Base-by-base conservation (phyloP, 192 early-diverging fungal genomes). In the Backusella psychrophila region DNA sequence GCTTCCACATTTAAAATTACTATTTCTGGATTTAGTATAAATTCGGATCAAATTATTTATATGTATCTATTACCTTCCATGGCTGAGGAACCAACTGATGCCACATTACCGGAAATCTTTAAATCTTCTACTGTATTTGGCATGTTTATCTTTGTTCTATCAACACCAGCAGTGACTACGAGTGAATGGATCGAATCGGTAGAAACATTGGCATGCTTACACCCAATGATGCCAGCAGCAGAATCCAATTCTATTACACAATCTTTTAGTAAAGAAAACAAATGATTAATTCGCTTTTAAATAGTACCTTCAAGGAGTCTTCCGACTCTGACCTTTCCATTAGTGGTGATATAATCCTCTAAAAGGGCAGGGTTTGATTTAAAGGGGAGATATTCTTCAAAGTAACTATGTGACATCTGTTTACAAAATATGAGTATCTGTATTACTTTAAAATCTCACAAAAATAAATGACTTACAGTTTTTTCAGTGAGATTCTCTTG, bases 81-180 rank as follows among this genome's bases (percentile, higher is more conserved):
- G 29, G 94, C 95, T 73, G 93, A 95, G 52, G 83, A 87, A 12
- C 96, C 96, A 5, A 94, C 94, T 77, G 90, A 94, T 1, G 93
- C 93, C 33, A 96, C 95, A 74, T 91, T 91, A 21, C 95, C 96
- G 35, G 87, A 87, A 46, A 98, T 82, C n/a, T 90, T 86, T 42
- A 95, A 84, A 78, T 98, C 93, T 72, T 91, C 87, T 9, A 89
- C 78, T 6, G 88, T 85, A 42, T 94, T 85, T 4, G 82, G 85
- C 33, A 85, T 74, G 41, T 93, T 80, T 63, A 98, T 79, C 29
- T 96, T 95, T 44, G 96, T 94, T 23, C 96, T 85, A 79, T 98
- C 96, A 12, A 98, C 89, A 26, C 91, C 87, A 0, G 96, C 96
- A 6, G 96, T 97, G 17, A 96, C 96, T 78, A 97, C 94, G 1